A percentile compares a stretch with the other conserved stretches of the same genome.
Evolutionary conservation across 2,329 filamentous ascomycete genomes (phyloP).

Genomic region (Pseudogymnoascus sp.): DNA sequence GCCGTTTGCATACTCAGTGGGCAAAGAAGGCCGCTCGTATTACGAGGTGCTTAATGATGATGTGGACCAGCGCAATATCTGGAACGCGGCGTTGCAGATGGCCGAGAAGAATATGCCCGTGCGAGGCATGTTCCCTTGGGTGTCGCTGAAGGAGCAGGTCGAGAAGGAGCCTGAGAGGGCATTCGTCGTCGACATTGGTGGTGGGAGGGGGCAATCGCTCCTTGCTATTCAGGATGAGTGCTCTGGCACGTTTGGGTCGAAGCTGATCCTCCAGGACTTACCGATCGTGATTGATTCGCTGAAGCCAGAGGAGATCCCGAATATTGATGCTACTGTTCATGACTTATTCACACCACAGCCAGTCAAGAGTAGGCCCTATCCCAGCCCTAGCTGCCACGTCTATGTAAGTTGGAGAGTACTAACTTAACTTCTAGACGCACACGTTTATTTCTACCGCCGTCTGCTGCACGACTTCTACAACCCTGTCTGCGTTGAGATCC

Average conservation of each 20-base stretch:
- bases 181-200: conserved; percentile 19
- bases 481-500: conserved; percentile 20
- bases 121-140: conserved; percentile 20
- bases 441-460: conserved; percentile 24
- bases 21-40: conserved; percentile 19
- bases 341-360: conserved; percentile 26
- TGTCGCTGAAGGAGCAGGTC: conserved; percentile 13
- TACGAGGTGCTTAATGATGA: conserved; percentile 17
- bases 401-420: neutral
- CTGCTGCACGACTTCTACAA: conserved; percentile 24
- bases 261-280: conserved; percentile 25
- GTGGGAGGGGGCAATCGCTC: conserved; percentile 16
- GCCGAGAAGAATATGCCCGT: conserved; percentile 15
- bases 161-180: conserved; percentile 9
- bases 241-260: conserved; percentile 14
- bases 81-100: conserved; percentile 18
- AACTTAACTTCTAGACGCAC: conserved; percentile 19
- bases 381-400: neutral
- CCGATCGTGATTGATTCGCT: conserved; percentile 21
- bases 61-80: conserved; percentile 14
- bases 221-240: conserved; percentile 14
- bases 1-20: conserved; percentile 16
- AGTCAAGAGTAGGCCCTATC: conserved; percentile 19
- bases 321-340: conserved; percentile 24
- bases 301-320: conserved; percentile 18